A percentile compares a stretch with the other conserved stretches of the same genome.
Conservation (phyloP, 2,329 filamentous ascomycete genomes). For the Coniochaeta sp. region DNA sequence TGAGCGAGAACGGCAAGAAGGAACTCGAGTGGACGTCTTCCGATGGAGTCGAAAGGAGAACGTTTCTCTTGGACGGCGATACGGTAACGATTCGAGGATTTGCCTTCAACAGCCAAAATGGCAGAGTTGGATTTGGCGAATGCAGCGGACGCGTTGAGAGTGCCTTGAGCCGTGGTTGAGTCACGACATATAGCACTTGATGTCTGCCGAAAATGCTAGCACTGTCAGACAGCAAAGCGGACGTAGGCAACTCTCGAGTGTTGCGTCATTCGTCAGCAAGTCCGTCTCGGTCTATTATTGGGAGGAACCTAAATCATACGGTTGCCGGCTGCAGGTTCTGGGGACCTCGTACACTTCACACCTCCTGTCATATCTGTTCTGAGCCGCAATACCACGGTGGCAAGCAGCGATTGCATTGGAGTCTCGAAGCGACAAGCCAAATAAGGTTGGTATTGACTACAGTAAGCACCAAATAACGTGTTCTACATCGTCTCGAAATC, state of each 20-base stretch:
- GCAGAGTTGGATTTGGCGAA: conserved; percentile 35
- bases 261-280: not conserved
- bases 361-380: no score
- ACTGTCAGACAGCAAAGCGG: not conserved
- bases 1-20: conserved; percentile 36
- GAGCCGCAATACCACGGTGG: no score
- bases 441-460: not conserved
- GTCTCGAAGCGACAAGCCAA: not conserved
- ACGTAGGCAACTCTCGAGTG: not conserved
- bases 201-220: not conserved
- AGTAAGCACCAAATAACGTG: not conserved
- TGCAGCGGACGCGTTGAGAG: conserved; percentile 19
- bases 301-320: no score
- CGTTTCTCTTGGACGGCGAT: conserved; percentile 39
- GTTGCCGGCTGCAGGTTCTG: no score
- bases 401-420: not conserved
- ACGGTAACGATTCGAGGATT: conserved; percentile 31
- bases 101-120: conserved; percentile 21
- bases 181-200: not conserved
- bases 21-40: conserved; percentile 19
- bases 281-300: no score
- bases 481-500: no score
- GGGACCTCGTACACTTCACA: no score
- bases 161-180: not conserved
- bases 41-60: conserved; percentile 31